phyloP scores from a whole-genome alignment of 768 basidiomycete species.

The Amanita fuliginea region DNA sequence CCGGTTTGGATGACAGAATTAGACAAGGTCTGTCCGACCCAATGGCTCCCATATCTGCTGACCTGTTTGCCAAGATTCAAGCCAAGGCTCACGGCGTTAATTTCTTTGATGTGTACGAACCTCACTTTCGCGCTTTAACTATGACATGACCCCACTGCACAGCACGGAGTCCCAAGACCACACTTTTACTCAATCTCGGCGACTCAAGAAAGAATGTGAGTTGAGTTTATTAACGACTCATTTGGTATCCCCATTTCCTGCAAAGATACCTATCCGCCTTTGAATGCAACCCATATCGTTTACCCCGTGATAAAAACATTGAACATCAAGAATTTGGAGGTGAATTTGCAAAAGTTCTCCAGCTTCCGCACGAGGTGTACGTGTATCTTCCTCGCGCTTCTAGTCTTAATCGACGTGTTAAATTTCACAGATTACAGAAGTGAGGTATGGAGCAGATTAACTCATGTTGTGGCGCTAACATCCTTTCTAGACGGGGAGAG shows the following conservation, averaged over 20 bases:
- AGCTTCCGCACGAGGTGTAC: constrained; percentile 61
- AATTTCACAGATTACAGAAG: constrained; percentile 36
- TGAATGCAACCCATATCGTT: constrained; percentile 46
- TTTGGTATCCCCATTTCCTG: constrained; percentile 7
- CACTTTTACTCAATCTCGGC: constrained; percentile 28
- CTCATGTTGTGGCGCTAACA: constrained; percentile 12
- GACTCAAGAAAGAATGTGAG: constrained; percentile 27
- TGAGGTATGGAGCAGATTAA: constrained; percentile 36
- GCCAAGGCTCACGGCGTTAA: constrained; percentile 67
- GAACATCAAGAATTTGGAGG: constrained; percentile 45
- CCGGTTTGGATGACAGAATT: constrained; percentile 81
- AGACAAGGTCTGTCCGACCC: constrained; percentile 55
- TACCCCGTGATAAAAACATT: constrained; percentile 45
- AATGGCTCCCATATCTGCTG: neutral
- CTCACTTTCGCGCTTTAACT: neutral
- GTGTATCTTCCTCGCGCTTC: constrained; percentile 12
- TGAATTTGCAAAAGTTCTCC: constrained; percentile 47
- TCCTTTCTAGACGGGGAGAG: constrained; percentile 46
- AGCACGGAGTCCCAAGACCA: constrained; percentile 72
- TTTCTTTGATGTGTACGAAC: constrained; percentile 76
- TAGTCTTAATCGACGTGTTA: constrained; percentile 4
- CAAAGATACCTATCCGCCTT: constrained; percentile 43
- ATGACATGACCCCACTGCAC: constrained; percentile 1
- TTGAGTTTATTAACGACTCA: constrained; percentile 9
- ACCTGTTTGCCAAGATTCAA: constrained; percentile 42